These are phyloP conservation scores for Pythium sukuiense DNA, from an alignment of 352 stramenopile species.

Conservation along the genomic window DNA sequence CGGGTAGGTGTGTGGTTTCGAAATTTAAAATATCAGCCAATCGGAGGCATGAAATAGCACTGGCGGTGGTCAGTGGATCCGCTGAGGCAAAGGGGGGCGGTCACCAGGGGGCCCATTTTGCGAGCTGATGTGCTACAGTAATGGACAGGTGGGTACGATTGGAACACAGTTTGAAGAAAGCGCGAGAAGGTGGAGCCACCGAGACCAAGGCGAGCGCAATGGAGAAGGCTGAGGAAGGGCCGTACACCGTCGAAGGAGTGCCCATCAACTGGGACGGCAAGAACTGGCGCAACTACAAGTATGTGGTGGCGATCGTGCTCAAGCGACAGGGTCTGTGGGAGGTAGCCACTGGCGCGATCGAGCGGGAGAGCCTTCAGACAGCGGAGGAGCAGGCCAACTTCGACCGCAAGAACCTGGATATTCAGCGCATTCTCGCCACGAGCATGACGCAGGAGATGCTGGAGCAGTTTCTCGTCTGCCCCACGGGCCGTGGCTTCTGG, in stretches of 20 bases:
- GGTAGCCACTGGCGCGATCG: not conserved
- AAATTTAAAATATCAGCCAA: not conserved
- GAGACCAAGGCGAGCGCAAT: not conserved
- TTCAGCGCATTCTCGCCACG: not conserved
- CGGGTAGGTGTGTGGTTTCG: not conserved
- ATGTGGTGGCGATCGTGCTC: not conserved
- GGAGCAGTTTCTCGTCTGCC: not conserved
- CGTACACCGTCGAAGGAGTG: not conserved
- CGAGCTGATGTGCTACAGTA: not conserved
- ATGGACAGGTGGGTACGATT: not conserved
- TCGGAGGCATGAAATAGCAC: not conserved
- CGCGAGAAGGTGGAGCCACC: not conserved
- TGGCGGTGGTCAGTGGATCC: not conserved
- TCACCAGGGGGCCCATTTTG: not conserved
- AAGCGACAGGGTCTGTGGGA: not conserved
- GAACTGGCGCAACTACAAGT: slow-evolving; percentile 2
- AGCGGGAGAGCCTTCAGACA: not conserved
- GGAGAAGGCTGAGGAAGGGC: not conserved
- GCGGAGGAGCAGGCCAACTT: not conserved
- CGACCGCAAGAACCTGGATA: slow-evolving; percentile 1
- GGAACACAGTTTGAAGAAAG: not conserved
- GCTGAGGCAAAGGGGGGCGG: not conserved
- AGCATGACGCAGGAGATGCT: not conserved
- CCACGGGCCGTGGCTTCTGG: not conserved
- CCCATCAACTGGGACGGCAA: slow-evolving; percentile 1